Base-by-base conservation (phyloP, 1,284 basidiomycete genomes). In the Blastosporella zonata region DNA sequence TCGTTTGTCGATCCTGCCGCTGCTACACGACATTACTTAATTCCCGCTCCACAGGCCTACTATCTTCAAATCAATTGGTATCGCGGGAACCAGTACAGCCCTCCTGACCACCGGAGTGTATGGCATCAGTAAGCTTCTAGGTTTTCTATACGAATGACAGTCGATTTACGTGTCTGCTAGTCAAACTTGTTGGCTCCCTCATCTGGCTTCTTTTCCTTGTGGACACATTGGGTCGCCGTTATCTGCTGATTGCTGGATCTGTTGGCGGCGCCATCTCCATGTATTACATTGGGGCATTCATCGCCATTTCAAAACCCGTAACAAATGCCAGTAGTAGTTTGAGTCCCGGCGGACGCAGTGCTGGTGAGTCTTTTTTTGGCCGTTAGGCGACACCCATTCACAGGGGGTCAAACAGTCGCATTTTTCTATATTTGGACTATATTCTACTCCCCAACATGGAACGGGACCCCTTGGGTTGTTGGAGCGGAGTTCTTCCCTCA, bases 71-170 rank as follows among this genome's bases (percentile, higher is more conserved):
- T 71, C 68, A 2, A 68, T 78, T 38, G 74, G 73, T 18, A 57
- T 75, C 13, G 67, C 65, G 3, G 71, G 70, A 0, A 64, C 63
- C 9, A 65, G 52, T 43, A 69, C 70, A 2, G 59, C 66, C 2
- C 62, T 78, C 3, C 61, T 75, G 22, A 72, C 73, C 0, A 77
- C 75, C n/a, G 76, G 75, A 22, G 66, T 77, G 22, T 75, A 72
- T 55, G 69, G 70, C 15, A 59, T 75, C 29, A 70, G 71, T 64
- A 65, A 67, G 60, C 67, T 23, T 15, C 36, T 37, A 20, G 17
- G 9, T 34, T 5, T 25, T 29, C 17, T 25, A 20, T 22, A 12
- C 18, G 7, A 13, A 10, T 23, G 17, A 21, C 6, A 9, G 6
- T 20, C 37, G 38, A 40, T 27, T 34, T 21, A 38, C 27, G 15